Evolutionary conservation across 805 yeast species (phyloP).

Genomic region (Candida bentonensis): DNA sequence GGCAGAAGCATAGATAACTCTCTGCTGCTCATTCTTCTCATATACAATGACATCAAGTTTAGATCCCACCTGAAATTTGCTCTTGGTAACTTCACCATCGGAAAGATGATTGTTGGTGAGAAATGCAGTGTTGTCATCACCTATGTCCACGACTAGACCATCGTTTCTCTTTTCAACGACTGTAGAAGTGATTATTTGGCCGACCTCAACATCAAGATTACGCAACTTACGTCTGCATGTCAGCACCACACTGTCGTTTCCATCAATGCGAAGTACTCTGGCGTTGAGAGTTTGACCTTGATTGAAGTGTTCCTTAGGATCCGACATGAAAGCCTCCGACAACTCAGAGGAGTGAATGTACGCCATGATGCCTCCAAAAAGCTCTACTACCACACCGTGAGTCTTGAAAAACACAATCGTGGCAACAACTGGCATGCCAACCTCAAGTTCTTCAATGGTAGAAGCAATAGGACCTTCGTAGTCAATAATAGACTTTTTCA

Average conservation of each 20-base stretch:
- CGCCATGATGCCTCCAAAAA: conserved; percentile 67
- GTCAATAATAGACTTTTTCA: conserved; percentile 73
- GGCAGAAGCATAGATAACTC: conserved; percentile 46
- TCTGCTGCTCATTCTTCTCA: conserved; percentile 48
- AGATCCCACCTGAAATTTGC: conserved; percentile 50
- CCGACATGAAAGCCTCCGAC: conserved; percentile 70
- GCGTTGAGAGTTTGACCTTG: conserved; percentile 76
- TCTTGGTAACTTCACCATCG: conserved; percentile 65
- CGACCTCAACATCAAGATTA: neutral
- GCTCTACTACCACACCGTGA: conserved; percentile 70
- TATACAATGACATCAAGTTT: conserved; percentile 47
- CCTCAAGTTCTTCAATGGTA: conserved; percentile 38
- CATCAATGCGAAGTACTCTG: conserved; percentile 44
- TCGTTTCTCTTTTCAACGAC: conserved; percentile 69
- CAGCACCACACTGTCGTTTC: neutral
- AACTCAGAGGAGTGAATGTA: conserved; percentile 80
- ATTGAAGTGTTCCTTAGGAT: conserved; percentile 64
- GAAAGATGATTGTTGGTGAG: conserved; percentile 48
- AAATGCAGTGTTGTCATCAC: conserved; percentile 12
- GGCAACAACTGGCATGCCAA: conserved; percentile 48
- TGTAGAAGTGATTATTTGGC: conserved; percentile 34
- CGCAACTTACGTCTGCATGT: neutral
- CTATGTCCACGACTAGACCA: conserved; percentile 51
- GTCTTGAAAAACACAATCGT: conserved; percentile 59
- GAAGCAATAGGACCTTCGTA: conserved; percentile 25